Evolutionary conservation across 805 yeast species (phyloP).

Genomic region (Wickerhamiella cacticola): DNA sequence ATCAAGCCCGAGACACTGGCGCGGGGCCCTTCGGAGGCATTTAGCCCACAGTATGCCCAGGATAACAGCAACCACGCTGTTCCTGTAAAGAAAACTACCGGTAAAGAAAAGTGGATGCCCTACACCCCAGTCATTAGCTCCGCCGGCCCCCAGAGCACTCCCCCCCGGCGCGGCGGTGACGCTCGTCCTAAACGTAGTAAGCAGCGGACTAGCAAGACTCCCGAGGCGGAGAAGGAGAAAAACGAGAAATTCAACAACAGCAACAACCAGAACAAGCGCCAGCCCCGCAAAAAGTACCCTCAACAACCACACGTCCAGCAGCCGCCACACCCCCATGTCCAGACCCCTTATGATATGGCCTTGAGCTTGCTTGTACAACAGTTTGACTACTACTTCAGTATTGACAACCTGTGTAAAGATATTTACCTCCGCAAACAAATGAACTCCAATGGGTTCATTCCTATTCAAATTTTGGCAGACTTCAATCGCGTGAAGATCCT

Average conservation of each 20-base stretch:
- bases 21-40: slow-evolving; percentile 10
- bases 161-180: background rate
- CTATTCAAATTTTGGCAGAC: slow-evolving; percentile 46
- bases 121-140: slow-evolving; percentile 19
- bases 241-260: slow-evolving; percentile 2
- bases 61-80: slow-evolving; percentile 13
- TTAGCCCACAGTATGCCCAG: background rate
- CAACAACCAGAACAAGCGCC: slow-evolving; percentile 4
- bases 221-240: background rate
- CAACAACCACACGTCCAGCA: slow-evolving; percentile 6
- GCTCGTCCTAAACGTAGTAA: background rate
- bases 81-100: slow-evolving; percentile 25
- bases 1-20: slow-evolving; percentile 13
- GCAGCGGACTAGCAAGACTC: background rate
- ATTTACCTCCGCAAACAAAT: slow-evolving; percentile 68
- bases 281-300: slow-evolving; percentile 8
- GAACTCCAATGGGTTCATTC: slow-evolving; percentile 65
- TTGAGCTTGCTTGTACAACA: slow-evolving; percentile 38
- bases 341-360: slow-evolving; percentile 15
- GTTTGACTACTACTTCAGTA: slow-evolving; percentile 80
- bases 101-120: slow-evolving; percentile 42
- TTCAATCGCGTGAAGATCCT: slow-evolving; percentile 67
- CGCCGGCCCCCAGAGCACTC: background rate
- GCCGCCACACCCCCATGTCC: slow-evolving; percentile 12
- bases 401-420: slow-evolving; percentile 80